Evolutionary conservation across 257 asterid species (phyloP).

Genomic region (Salvia splendens): DNA sequence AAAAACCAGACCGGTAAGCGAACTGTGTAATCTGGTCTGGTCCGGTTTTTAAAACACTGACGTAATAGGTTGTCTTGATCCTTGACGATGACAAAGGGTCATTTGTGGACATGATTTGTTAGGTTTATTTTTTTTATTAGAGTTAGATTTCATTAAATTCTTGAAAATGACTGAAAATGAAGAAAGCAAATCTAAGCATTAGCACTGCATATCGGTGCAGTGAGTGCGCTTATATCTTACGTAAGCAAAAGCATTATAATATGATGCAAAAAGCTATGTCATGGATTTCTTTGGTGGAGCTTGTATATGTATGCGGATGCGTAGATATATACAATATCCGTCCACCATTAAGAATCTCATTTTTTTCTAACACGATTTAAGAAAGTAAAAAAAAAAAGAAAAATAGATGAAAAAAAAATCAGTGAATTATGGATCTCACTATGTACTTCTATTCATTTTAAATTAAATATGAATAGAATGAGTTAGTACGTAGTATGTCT

Average conservation of each 20-base stretch:
- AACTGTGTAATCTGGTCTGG: too few species aligned
- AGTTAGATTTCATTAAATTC: neutral
- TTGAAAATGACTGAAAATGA: neutral
- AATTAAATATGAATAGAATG: too few species aligned
- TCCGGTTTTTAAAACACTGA: too few species aligned
- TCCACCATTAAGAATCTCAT: too few species aligned
- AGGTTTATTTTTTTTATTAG: neutral
- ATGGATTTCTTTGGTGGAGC: conserved; percentile 36
- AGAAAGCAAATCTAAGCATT: neutral
- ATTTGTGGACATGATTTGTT: neutral
- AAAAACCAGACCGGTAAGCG: too few species aligned
- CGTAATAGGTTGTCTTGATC: neutral
- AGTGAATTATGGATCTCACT: too few species aligned
- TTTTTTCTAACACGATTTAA: too few species aligned
- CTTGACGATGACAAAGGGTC: conserved; percentile 12
- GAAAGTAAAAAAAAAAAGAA: too few species aligned
- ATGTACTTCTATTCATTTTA: too few species aligned
- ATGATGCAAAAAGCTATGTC: neutral
- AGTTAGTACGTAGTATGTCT: too few species aligned
- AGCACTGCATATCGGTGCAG: neutral
- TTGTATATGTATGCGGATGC: too few species aligned
- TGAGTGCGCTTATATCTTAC: conserved; percentile 11
- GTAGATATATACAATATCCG: neutral
- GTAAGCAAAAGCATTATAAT: conserved; percentile 9
- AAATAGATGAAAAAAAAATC: too few species aligned